Base-by-base conservation (phyloP, 352 stramenopile species). In the Peronosclerospora sorghi region DNA sequence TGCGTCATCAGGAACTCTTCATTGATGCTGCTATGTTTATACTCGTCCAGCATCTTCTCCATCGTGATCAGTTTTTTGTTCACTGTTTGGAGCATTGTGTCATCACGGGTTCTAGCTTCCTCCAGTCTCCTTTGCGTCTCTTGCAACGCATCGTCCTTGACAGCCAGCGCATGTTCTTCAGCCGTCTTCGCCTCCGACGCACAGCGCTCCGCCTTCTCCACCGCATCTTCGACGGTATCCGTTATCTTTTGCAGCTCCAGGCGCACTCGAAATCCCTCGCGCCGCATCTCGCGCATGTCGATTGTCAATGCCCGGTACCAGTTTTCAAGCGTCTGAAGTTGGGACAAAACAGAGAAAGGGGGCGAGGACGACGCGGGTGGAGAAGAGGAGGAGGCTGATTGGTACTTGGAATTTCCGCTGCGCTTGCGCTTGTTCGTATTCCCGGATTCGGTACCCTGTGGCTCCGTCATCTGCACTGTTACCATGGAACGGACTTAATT, bases 171-270 rank as follows among this genome's bases (percentile, higher is more conserved):
- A 12, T 26, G 13, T 23, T 57, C 43, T 28, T 58, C 45, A 0
- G 62, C 34, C 5, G 36, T 34, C 10, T 50, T 14, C 8, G 44
- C 46, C 27, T 56, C 48, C 8, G 56, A 37, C 5, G 27, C 43
- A 32, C 56, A 66, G 1, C 17, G 15, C 30, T 73, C 56, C 0
- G 26, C n/a, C n/a, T n/a, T n/a, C n/a, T n/a, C n/a, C n/a, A n/a
- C n/a, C n/a, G n/a, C n/a, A n/a, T n/a, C n/a, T n/a, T n/a, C n/a
- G n/a, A n/a, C n/a, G n/a, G n/a, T n/a, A n/a, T n/a, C n/a, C n/a
- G n/a, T n/a, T n/a, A 73, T 29, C 35, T 72, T 72, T 19, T 58
- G 51, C 15, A 81, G 41, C 41, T 81, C 65, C 0, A 61, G 35
- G 1, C 68, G 63, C 19, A 81, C 66, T 18, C 45, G 39, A 20